phyloP scores from a whole-genome alignment of 306 rosid species.

The Malus fusca region DNA sequence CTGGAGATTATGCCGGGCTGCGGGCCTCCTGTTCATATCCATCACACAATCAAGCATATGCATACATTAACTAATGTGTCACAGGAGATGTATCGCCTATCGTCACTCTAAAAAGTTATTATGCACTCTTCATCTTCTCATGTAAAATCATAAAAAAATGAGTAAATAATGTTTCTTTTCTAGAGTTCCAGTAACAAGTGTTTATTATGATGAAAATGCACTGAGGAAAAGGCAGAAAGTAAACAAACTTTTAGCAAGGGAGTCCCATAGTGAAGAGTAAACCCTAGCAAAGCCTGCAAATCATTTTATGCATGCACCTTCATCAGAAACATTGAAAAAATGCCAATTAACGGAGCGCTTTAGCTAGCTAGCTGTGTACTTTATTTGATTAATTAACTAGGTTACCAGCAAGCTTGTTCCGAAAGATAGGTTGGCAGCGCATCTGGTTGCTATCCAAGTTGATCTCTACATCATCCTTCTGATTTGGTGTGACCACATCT shows the following conservation, averaged over 20 bases:
- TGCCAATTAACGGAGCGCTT: not conserved
- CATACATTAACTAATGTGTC: no score
- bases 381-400: not conserved
- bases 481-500: not conserved
- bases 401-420: not conserved
- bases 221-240: not conserved
- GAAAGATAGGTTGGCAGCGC: not conserved
- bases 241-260: not conserved
- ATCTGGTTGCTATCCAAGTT: not conserved
- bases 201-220: not conserved
- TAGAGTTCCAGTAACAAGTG: no score
- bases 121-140: no score
- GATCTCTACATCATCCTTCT: not conserved
- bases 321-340: not conserved
- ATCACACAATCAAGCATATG: not conserved
- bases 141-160: no score
- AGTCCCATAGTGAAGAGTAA: not conserved
- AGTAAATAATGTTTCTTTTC: no score
- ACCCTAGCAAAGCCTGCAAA: not conserved
- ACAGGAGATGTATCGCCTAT: no score
- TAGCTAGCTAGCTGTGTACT: not conserved
- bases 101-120: no score
- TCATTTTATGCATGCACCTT: not conserved
- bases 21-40: not conserved
- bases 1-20: rapidly evolving